A percentile compares a stretch with the other conserved stretches of the same genome.
phyloP scores from a whole-genome alignment of 2,329 filamentous ascomycete genomes.

The Trichoderma brevicompactum region DNA sequence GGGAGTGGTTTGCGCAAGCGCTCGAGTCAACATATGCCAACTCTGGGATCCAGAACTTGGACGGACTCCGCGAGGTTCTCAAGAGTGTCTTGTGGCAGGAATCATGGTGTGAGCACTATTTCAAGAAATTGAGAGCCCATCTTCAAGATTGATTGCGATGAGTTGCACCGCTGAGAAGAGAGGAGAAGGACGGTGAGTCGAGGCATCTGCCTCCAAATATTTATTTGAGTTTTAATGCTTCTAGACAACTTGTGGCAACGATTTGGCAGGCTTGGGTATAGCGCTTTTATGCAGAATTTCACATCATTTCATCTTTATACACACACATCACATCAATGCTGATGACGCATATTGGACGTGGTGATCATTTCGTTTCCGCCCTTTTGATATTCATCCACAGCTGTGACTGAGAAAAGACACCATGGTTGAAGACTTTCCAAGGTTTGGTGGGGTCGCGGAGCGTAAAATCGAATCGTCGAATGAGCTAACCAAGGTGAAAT shows the following conservation, averaged over 20 bases:
- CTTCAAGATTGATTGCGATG: too few relatives aligned
- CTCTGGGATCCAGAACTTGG: neutral
- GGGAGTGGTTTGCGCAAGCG: neutral
- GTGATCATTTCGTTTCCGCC: neutral
- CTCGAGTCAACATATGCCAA: neutral
- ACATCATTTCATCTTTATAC: neutral
- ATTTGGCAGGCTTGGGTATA: neutral
- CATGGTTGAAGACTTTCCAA: constrained; percentile 24
- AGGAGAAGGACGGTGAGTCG: neutral
- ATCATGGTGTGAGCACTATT: neutral
- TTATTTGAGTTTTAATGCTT: neutral
- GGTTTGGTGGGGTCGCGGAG: constrained; percentile 22
- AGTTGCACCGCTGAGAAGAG: neutral
- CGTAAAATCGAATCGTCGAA: constrained; percentile 29
- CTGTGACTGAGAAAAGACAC: constrained; percentile 3
- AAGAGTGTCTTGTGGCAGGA: constrained; percentile 19
- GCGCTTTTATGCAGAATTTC: neutral
- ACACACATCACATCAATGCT: neutral
- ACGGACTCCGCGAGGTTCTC: neutral
- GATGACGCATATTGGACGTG: neutral
- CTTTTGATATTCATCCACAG: neutral
- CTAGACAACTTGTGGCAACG: neutral
- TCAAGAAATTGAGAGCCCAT: neutral
- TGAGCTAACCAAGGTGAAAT: neutral
- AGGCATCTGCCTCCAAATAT: neutral